These are phyloP conservation scores for Glaciozyma antarctica DNA, from an alignment of 768 basidiomycete species.

Conservation along the genomic window DNA sequence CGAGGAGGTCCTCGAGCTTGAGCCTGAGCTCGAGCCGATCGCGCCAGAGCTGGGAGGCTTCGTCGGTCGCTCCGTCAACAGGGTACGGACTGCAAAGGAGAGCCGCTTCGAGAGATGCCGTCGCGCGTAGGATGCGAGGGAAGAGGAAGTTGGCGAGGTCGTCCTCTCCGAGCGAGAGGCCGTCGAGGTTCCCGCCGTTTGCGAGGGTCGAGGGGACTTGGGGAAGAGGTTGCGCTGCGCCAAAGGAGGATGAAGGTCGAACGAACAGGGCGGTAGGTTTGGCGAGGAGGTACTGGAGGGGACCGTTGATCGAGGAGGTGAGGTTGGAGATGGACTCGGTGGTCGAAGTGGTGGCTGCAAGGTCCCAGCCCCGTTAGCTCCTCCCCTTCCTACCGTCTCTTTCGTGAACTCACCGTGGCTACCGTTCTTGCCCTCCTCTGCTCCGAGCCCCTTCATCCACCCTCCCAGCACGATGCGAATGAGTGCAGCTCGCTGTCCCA, in stretches of 20 bases:
- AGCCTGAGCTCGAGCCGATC: conserved; percentile 1
- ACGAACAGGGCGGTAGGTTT: conserved; percentile 25
- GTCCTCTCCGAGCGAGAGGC: conserved; percentile 1
- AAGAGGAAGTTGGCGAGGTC: conserved; percentile 30
- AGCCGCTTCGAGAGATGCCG: conserved; percentile 10
- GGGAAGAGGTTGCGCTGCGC: background rate
- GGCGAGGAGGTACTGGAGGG: conserved; percentile 16
- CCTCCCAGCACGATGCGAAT: conserved; percentile 27
- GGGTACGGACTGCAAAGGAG: background rate
- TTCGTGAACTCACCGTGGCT: background rate
- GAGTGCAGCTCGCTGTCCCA: conserved; percentile 14
- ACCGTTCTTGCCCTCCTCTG: conserved; percentile 15
- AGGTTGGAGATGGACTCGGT: conserved; percentile 15
- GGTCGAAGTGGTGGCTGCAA: conserved; percentile 4
- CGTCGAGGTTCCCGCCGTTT: conserved; percentile 8
- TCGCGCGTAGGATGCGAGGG: conserved; percentile 11
- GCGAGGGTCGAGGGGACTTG: background rate
- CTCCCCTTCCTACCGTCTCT: background rate
- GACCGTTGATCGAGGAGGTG: conserved; percentile 11
- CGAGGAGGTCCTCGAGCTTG: conserved; percentile 12
- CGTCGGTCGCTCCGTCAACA: background rate
- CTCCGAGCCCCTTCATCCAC: conserved; percentile 24
- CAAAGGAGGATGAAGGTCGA: conserved; percentile 7
- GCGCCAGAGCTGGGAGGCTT: background rate
- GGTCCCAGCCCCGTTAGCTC: background rate